Evolutionary conservation across 208 protist genomes (phyloP), one percentile per base, ranked within the genome.

Genomic region (Baffinella frigidus): DNA sequence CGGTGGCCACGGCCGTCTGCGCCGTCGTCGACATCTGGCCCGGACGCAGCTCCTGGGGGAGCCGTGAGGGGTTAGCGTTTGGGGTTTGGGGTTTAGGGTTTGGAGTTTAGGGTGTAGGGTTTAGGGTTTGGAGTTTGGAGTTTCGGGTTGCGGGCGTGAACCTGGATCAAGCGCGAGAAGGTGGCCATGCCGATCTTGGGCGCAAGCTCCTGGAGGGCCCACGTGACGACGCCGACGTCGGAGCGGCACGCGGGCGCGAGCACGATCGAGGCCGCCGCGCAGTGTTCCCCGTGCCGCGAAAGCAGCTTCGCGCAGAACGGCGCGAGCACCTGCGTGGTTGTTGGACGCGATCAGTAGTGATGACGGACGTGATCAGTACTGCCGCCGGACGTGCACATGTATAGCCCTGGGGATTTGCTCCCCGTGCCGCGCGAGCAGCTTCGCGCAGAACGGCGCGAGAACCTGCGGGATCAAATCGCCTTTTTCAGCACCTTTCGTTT

Each of bases 181-280:
- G n/a, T n/a, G n/a, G 33, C 27, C 77, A 87, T 87, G 43, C 77
- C 77, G 33, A 87, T 30, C 77, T 87, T 87, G 4, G 77, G 77
- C 14, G 61, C 77, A 17, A 87, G 77, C 30, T 87, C 77, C 30
- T 56, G 38, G 33, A 87, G 77, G 7, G 77, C 77, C 77, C 77
- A 87, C 10, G 44, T 61, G 44, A 87, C 36, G 77, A 87, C 39
- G 77, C 61, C 35, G 5, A n/a, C 41, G 71, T 80, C 71, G 9
- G 36, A 50, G 39, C 71, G 41, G 11, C 33, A 87, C 11, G 27
- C 77, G 5, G 36, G 35, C 43, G 61, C 30, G 77, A 87, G 38
- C 10, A 87, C 50, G 11, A 87, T 33, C n/a, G 27, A 45, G 7
- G 77, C 77, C 0, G 77, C 77, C 7, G 39, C 77, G 77, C 36